phyloP scores from a whole-genome alignment of 345 rosid species.

The Gossypium herbaceum region DNA sequence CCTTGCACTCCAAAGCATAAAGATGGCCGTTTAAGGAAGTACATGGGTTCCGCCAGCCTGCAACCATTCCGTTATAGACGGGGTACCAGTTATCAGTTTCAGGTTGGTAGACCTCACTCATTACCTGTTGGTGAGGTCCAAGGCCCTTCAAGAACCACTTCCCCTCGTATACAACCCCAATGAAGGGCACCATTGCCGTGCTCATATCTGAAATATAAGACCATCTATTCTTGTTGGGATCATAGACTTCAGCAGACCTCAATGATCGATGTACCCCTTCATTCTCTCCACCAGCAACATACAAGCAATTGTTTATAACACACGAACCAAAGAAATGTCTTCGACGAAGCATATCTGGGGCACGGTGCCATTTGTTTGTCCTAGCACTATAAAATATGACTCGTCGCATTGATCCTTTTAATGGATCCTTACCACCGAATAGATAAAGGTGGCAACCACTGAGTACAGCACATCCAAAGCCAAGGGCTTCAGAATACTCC shows the following conservation, averaged over 20 bases:
- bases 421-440: constrained; percentile 75
- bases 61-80: constrained; percentile 63
- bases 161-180: constrained; percentile 63
- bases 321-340: constrained; percentile 74
- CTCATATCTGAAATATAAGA: constrained; percentile 67
- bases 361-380: constrained; percentile 78
- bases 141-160: constrained; percentile 76
- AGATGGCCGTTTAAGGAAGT: constrained; percentile 54
- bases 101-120: constrained; percentile 60
- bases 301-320: constrained; percentile 73
- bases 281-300: constrained; percentile 76
- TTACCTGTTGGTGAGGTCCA: constrained; percentile 61
- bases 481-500: constrained; percentile 72
- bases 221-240: constrained; percentile 81
- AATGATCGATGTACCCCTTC: constrained; percentile 62
- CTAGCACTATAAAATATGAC: constrained; percentile 67
- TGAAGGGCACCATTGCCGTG: constrained; percentile 71
- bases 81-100: constrained; percentile 60
- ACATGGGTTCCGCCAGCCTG: constrained; percentile 78
- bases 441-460: constrained; percentile 77
- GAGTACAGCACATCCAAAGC: constrained; percentile 74
- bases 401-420: constrained; percentile 72
- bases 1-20: constrained; percentile 71
- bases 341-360: constrained; percentile 75
- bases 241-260: constrained; percentile 70